phyloP scores from a whole-genome alignment of 208 protist genomes.

The Wallacemonas sp. region DNA sequence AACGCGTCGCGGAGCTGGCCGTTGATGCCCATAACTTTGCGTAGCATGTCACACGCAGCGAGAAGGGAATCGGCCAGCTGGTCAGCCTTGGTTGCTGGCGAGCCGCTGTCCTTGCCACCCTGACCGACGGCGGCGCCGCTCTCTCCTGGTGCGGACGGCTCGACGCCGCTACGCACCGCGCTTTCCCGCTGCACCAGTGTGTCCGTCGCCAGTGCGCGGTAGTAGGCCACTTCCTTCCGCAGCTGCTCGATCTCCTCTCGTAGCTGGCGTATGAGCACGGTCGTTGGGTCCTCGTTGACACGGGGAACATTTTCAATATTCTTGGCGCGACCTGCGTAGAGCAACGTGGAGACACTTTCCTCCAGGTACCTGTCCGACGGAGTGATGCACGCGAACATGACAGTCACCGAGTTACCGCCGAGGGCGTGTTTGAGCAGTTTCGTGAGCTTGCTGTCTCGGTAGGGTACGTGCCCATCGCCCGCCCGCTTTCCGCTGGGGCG shows the following conservation, averaged over 20 bases:
- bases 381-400: conserved; percentile 90
- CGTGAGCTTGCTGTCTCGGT: conserved; percentile 91
- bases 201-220: conserved; percentile 41
- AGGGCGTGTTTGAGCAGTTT: conserved; percentile 84
- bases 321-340: conserved; percentile 86
- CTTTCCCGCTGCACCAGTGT: conserved; percentile 11
- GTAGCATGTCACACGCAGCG: conserved; percentile 69
- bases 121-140: neutral
- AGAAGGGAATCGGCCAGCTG: conserved; percentile 77
- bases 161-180: neutral
- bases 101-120: neutral
- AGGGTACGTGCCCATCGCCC: conserved; percentile 72
- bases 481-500: neutral
- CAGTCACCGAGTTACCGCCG: conserved; percentile 75
- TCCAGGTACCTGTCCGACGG: conserved; percentile 79
- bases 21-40: conserved; percentile 73
- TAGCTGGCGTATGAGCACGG: conserved; percentile 63
- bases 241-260: conserved; percentile 68
- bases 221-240: conserved; percentile 79
- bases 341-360: conserved; percentile 89
- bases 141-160: neutral
- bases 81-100: conserved; percentile 15
- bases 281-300: conserved; percentile 81
- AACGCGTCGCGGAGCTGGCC: conserved; percentile 74
- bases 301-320: conserved; percentile 87